Evolutionary conservation across 2,329 filamentous ascomycete species (phyloP).

Genomic region (Hypoxylon rubiginosum): DNA sequence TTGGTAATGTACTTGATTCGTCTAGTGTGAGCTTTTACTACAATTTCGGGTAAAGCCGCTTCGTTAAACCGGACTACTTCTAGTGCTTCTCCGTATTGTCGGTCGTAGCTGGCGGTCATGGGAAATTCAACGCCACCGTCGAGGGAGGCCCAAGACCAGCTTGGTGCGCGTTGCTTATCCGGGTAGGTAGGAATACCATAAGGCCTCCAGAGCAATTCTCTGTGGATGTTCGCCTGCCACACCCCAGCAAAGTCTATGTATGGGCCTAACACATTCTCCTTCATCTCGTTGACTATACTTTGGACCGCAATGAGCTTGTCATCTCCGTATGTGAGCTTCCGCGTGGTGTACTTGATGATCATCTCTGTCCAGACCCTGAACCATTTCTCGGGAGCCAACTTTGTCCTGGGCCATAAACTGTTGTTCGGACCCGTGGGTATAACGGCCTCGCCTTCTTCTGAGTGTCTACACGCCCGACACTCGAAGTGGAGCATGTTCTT

Average conservation of each 20-base stretch:
- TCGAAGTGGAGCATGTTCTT: conserved; percentile 7
- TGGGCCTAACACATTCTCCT: background rate
- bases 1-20: background rate
- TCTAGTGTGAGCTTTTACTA: background rate
- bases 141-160: conserved; percentile 30
- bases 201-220: background rate
- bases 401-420: conserved; percentile 4
- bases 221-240: background rate
- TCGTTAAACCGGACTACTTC: conserved; percentile 1
- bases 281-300: conserved; percentile 17
- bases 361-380: conserved; percentile 1
- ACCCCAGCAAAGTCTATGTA: conserved; percentile 25
- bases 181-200: conserved; percentile 1
- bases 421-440: background rate
- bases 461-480: background rate
- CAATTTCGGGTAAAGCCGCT: background rate
- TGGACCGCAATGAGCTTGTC: conserved; percentile 33
- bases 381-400: background rate
- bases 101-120: background rate
- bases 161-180: conserved; percentile 20
- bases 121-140: conserved; percentile 5
- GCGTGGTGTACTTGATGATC: background rate
- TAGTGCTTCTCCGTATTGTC: conserved; percentile 2
- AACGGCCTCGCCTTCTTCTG: background rate
- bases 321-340: background rate